Percentiles rank a stretch among this genome's conserved stretches.
phyloP scores from a whole-genome alignment of 148 eudicot species.

The Vaccinium myrtillus region DNA sequence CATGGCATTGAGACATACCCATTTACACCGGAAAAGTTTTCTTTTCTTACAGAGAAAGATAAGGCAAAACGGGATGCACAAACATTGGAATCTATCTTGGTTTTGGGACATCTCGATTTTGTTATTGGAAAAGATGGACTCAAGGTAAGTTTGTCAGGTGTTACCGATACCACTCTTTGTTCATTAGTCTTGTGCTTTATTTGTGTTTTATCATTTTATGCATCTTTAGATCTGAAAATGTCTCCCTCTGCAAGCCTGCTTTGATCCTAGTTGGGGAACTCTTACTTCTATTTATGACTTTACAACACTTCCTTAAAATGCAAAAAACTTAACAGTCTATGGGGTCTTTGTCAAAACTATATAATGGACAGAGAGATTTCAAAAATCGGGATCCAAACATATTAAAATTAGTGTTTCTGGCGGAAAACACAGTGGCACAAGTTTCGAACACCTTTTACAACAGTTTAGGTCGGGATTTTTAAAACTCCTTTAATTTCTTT shows the following conservation, averaged over 20 bases:
- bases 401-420: too few relatives aligned
- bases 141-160: constrained; percentile 39
- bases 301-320: not conserved
- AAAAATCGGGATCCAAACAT: too few relatives aligned
- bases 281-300: not conserved
- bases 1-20: constrained; percentile 62
- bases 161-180: not conserved
- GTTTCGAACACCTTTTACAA: not conserved
- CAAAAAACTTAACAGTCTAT: not conserved
- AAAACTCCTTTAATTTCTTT: too few relatives aligned
- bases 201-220: not conserved
- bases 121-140: constrained; percentile 55
- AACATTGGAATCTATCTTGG: constrained; percentile 61
- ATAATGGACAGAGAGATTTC: too few relatives aligned
- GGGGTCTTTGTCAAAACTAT: not conserved
- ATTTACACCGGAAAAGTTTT: constrained; percentile 61
- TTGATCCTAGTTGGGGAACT: not conserved
- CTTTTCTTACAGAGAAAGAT: constrained; percentile 60
- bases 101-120: constrained; percentile 51
- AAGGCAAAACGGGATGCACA: constrained; percentile 37
- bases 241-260: not conserved
- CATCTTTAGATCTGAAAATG: not conserved
- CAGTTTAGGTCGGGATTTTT: too few relatives aligned
- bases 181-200: not conserved
- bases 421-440: too few relatives aligned